Percentiles rank a stretch among this genome's conserved stretches.
phyloP scores from a whole-genome alignment of 495 filamentous ascomycete genomes.

The Aspergillus saccharolyticus region DNA sequence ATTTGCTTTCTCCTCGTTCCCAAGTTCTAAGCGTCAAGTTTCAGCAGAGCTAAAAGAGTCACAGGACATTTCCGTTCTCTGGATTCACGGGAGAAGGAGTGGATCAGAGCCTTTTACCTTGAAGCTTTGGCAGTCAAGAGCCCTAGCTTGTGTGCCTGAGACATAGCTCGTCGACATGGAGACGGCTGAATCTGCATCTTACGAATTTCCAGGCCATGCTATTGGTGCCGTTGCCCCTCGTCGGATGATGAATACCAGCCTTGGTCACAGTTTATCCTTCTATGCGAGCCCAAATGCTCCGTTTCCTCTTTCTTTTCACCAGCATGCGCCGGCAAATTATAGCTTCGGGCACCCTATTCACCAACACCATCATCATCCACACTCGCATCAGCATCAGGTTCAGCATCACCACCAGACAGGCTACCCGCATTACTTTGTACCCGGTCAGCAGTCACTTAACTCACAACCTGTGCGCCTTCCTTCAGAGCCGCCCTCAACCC shows the following conservation, averaged over 20 bases:
- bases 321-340: constrained; percentile 33
- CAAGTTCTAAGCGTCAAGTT: background rate
- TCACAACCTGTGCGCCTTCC: constrained; percentile 30
- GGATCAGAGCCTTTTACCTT: background rate
- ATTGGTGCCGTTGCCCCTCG: constrained; percentile 35
- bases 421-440: constrained; percentile 33
- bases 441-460: constrained; percentile 25
- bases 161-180: constrained; percentile 28
- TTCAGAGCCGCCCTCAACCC: constrained; percentile 27
- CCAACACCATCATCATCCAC: constrained; percentile 29
- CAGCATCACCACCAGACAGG: constrained; percentile 12
- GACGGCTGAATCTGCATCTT: constrained; percentile 40
- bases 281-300: constrained; percentile 34
- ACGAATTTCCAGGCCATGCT: constrained; percentile 38
- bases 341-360: constrained; percentile 30
- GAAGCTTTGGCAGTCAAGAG: background rate
- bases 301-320: constrained; percentile 36
- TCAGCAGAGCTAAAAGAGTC: background rate
- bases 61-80: background rate
- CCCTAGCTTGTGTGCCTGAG: background rate
- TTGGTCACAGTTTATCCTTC: constrained; percentile 34
- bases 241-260: constrained; percentile 33
- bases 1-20: background rate
- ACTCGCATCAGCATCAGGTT: too few relatives aligned
- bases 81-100: background rate